Evolutionary conservation across 1,139 yeast genomes (phyloP).

Genomic region (Wickerhamiella pararugosa): DNA sequence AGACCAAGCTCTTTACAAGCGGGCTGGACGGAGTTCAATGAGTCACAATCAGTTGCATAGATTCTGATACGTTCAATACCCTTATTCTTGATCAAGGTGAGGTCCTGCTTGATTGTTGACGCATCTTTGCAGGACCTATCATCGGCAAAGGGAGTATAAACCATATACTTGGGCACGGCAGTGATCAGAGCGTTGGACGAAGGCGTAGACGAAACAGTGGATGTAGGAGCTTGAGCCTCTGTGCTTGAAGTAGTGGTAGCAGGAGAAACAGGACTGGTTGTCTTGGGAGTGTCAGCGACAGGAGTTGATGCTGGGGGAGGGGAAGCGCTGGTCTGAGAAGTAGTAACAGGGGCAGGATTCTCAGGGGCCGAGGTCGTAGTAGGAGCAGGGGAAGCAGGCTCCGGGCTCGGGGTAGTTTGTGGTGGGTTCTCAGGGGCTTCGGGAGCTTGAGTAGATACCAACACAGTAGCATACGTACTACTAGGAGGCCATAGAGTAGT

Average conservation of each 20-base stretch:
- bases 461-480: conserved; percentile 1
- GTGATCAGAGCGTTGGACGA: conserved; percentile 14
- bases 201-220: conserved; percentile 5
- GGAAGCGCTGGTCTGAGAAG: too few relatives aligned
- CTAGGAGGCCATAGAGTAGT: conserved; percentile 10
- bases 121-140: conserved; percentile 52
- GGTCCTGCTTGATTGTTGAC: conserved; percentile 41
- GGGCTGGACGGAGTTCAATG: conserved; percentile 50
- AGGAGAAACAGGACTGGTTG: conserved; percentile 11
- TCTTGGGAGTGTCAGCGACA: conserved; percentile 11
- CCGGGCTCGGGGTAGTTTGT: background rate
- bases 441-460: background rate
- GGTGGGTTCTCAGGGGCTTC: background rate
- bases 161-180: conserved; percentile 40
- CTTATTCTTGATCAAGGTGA: conserved; percentile 39
- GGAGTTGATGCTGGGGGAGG: conserved; percentile 11
- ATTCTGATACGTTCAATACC: conserved; percentile 55
- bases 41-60: conserved; percentile 76
- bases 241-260: conserved; percentile 3
- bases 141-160: conserved; percentile 67
- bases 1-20: conserved; percentile 46
- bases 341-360: conserved; percentile 10
- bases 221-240: conserved; percentile 1
- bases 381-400: background rate
- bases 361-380: conserved; percentile 5